Percentiles rank a stretch among this genome's conserved stretches.
Conservation (phyloP, 73 alveolate genomes). For the Paramecium sexaurelia region DNA sequence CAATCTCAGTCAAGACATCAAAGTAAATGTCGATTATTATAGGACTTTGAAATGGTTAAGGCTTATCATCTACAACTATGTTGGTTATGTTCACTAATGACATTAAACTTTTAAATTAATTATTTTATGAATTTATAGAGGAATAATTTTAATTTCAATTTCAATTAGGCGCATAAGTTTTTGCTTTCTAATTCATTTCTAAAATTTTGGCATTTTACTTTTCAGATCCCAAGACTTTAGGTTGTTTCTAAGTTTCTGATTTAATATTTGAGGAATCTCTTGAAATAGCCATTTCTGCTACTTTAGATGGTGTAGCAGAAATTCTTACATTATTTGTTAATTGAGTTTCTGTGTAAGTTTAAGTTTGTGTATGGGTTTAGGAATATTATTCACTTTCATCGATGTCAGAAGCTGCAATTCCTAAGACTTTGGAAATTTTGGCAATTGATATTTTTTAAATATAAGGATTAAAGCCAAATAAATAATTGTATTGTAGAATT, state of each 20-base stretch:
- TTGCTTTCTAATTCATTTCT: slow-evolving; percentile 4
- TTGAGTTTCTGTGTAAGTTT: neutral
- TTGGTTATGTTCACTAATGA: slow-evolving; percentile 92
- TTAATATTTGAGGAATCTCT: neutral
- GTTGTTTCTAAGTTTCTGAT: neutral
- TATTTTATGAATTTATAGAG: slow-evolving; percentile 7
- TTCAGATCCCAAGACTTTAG: neutral
- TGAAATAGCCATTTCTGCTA: slow-evolving; percentile 35
- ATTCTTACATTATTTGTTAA: neutral
- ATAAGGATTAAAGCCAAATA: slow-evolving; percentile 18
- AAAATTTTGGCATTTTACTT: neutral
- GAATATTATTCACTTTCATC: slow-evolving; percentile 15
- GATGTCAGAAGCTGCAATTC: slow-evolving; percentile 15
- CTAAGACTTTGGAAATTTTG: neutral
- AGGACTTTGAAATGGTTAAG: slow-evolving; percentile 86
- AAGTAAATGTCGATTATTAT: slow-evolving; percentile 88
- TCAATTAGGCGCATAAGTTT: neutral
- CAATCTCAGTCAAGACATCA: slow-evolving; percentile 83
- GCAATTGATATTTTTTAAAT: neutral
- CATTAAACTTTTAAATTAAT: slow-evolving; percentile 70
- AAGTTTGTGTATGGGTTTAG: neutral
- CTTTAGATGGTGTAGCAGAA: slow-evolving; percentile 1
- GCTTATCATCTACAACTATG: slow-evolving; percentile 85
- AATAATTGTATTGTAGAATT: neutral
- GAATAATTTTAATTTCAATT: neutral